These are phyloP conservation scores for Suillus variegatus DNA, from an alignment of 768 basidiomycete species.

Conservation along the genomic window DNA sequence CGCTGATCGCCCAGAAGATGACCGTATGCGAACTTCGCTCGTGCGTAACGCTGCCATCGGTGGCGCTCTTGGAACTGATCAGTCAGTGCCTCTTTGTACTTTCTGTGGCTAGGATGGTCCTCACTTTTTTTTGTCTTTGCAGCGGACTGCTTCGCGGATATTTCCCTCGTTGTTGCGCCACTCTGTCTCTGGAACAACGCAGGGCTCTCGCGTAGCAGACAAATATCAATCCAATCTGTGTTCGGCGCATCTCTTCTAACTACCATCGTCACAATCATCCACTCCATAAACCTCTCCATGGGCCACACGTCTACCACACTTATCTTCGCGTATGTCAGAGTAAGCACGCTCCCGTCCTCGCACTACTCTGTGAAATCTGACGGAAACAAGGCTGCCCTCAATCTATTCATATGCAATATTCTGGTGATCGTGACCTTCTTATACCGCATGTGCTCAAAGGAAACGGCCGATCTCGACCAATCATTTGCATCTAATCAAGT, in stretches of 20 bases:
- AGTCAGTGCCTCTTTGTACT: neutral
- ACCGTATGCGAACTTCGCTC: neutral
- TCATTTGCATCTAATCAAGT: neutral
- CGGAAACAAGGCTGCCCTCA: neutral
- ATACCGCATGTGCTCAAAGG: neutral
- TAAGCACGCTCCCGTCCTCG: neutral
- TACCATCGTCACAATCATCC: neutral
- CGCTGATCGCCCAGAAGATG: conserved; percentile 3
- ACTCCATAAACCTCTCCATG: neutral
- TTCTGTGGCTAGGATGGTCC: neutral
- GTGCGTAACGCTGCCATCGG: neutral
- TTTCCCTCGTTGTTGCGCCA: neutral
- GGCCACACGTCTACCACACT: neutral
- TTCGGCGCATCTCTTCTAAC: neutral
- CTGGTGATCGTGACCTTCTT: conserved; percentile 7
- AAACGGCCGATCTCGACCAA: conserved; percentile 1
- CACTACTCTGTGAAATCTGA: neutral
- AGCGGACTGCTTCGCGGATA: neutral
- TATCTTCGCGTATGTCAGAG: neutral
- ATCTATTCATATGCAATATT: conserved; percentile 6
- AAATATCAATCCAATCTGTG: neutral
- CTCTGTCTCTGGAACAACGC: neutral
- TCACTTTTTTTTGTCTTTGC: neutral
- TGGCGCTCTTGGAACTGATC: neutral
- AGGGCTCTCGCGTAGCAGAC: neutral